Evolutionary conservation across 1,139 yeast species (phyloP).

Genomic region (Eremothecium coryli): DNA sequence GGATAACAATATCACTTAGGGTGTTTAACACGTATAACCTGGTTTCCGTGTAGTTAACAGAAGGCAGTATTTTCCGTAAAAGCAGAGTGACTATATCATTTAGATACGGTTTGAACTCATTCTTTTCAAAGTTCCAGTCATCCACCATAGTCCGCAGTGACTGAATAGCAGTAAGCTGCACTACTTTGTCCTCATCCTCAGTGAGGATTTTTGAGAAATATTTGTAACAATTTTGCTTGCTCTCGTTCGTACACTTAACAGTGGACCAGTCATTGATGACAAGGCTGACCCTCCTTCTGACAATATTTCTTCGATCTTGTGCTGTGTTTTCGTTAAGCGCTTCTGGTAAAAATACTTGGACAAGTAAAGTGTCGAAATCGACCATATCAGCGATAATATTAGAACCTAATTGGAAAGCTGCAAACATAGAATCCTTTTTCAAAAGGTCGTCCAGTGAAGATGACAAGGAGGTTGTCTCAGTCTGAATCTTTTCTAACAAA

Average conservation of each 20-base stretch:
- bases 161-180: conserved; percentile 65
- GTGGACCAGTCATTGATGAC: conserved; percentile 76
- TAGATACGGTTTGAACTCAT: conserved; percentile 56
- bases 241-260: conserved; percentile 51
- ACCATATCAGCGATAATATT: conserved; percentile 54
- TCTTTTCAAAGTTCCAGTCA: conserved; percentile 77
- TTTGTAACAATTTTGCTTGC: conserved; percentile 52
- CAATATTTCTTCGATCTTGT: conserved; percentile 38
- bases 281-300: conserved; percentile 68
- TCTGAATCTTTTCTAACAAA: conserved; percentile 54
- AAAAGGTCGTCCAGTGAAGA: conserved; percentile 44
- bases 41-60: conserved; percentile 57
- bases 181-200: conserved; percentile 58
- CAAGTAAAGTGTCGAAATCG: conserved; percentile 53
- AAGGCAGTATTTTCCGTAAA: conserved; percentile 39
- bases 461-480: conserved; percentile 28
- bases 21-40: conserved; percentile 63
- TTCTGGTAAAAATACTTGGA: conserved; percentile 57
- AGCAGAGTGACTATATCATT: conserved; percentile 41
- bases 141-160: conserved; percentile 61
- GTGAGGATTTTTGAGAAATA: conserved; percentile 36
- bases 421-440: conserved; percentile 68
- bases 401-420: conserved; percentile 74
- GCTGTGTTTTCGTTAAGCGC: conserved; percentile 30
- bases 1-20: conserved; percentile 53